Evolutionary conservation across 2,329 filamentous ascomycete genomes (phyloP), one percentile per base, ranked within the genome.

Genomic region (Exserohilum rostratum): DNA sequence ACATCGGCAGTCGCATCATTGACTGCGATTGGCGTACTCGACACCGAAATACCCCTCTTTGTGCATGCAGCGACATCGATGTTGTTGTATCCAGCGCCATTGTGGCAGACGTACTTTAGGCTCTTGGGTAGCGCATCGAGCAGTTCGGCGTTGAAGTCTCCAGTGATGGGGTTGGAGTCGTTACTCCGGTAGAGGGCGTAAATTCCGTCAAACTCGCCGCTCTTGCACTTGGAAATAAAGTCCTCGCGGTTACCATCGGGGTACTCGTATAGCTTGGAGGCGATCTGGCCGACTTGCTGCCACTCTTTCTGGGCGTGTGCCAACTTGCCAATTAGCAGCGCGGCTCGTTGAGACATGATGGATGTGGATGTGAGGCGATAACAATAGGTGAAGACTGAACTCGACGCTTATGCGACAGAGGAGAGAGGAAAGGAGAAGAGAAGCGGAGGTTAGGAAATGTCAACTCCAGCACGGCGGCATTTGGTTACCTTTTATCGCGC

Each of bases 71-170:
- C 69, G 12, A 85, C 75, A 53, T 86, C 83, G 43, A 87, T 80
- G 61, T 85, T 85, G 66, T 86, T 84, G 69, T 87, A 87, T 3
- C 84, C 84, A 1, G 84, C 84, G 13, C 84, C 78, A 46, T 80
- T 79, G 60, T 81, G 79, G 49, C 76, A 77, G 20, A 79, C 76
- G 56, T 72, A 80, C 46, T 77, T 79, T 46, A 80, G 35, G 55
- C 69, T 74, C 52, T 72, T 69, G 0, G 79, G 79, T 6, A 81
- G 65, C 5, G 65, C 73, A 9, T 71, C 63, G 2, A 81, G 67
- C 10, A 81, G 71, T 55, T 80, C 79, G 18, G 71, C 67, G 64
- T 81, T 70, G 62, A 80, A 81, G 39, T 78, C 77, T 18, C 79
- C 79, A 2, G 79, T 80, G 29, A 78, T 69, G 13, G 79, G 78